phyloP scores from a whole-genome alignment of 495 filamentous ascomycete genomes.

The Glutinoglossum americanum region DNA sequence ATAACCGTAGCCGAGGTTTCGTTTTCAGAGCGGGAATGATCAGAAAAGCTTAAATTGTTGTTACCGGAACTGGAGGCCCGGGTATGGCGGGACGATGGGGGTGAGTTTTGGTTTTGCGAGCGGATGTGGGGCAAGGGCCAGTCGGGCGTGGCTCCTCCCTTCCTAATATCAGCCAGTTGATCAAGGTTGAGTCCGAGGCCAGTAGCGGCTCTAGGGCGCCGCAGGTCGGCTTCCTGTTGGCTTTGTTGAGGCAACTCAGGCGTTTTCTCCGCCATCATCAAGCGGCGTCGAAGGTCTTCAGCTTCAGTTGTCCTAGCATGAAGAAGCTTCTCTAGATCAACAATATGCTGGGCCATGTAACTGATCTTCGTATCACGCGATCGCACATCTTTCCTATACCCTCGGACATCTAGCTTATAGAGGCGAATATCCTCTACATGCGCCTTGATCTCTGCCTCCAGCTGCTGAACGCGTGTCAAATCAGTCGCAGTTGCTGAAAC shows the following conservation, averaged over 20 bases:
- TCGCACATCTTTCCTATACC: constrained; percentile 4
- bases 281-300: background rate
- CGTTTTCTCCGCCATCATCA: background rate
- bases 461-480: background rate
- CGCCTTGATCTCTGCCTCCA: background rate
- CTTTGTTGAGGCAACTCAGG: background rate
- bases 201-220: background rate
- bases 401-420: constrained; percentile 1
- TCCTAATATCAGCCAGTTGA: background rate
- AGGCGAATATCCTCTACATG: constrained; percentile 1
- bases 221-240: background rate
- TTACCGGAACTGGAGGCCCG: background rate
- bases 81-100: background rate
- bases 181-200: background rate
- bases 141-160: background rate
- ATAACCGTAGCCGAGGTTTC: background rate
- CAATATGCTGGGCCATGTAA: background rate
- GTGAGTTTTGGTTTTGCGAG: background rate
- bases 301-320: background rate
- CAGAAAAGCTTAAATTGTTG: background rate
- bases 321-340: background rate
- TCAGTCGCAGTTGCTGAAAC: background rate
- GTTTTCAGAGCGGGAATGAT: background rate
- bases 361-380: constrained; percentile 1
- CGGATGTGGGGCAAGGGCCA: background rate